Conservation (phyloP, 2,329 filamentous ascomycete species). For the Orbilia brochopaga region DNA sequence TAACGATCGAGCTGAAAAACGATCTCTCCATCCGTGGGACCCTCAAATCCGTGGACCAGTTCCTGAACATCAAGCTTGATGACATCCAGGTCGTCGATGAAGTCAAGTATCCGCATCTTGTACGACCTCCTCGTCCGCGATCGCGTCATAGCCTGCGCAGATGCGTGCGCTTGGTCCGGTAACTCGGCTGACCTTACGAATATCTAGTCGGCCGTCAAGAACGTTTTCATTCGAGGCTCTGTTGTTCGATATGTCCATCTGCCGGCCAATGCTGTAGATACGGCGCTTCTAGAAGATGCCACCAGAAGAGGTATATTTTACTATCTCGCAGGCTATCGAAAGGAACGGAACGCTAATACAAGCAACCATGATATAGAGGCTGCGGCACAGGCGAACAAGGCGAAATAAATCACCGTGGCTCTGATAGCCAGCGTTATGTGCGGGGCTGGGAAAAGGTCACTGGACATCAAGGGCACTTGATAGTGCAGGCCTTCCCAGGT, state of each 20-base stretch:
- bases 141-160: background rate
- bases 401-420: constrained; percentile 24
- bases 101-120: constrained; percentile 90
- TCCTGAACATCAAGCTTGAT: constrained; percentile 98
- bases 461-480: background rate
- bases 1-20: constrained; percentile 99
- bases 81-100: constrained; percentile 92
- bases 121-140: constrained; percentile 58
- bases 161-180: too few relatives aligned
- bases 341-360: background rate
- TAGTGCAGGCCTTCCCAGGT: too few relatives aligned
- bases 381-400: constrained; percentile 48
- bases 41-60: constrained; percentile 97
- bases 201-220: constrained; percentile 77
- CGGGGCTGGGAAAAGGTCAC: background rate
- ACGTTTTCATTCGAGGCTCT: constrained; percentile 92
- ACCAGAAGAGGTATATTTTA: constrained; percentile 81
- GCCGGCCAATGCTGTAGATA: constrained; percentile 80
- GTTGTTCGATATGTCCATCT: constrained; percentile 93
- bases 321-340: too few relatives aligned
- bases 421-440: background rate
- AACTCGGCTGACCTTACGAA: constrained; percentile 6
- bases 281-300: constrained; percentile 85
- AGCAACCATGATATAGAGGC: constrained; percentile 24
- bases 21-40: constrained; percentile 96